These are phyloP conservation scores for Penicillium herquei DNA, from an alignment of 495 filamentous ascomycete genomes.

Conservation along the genomic window DNA sequence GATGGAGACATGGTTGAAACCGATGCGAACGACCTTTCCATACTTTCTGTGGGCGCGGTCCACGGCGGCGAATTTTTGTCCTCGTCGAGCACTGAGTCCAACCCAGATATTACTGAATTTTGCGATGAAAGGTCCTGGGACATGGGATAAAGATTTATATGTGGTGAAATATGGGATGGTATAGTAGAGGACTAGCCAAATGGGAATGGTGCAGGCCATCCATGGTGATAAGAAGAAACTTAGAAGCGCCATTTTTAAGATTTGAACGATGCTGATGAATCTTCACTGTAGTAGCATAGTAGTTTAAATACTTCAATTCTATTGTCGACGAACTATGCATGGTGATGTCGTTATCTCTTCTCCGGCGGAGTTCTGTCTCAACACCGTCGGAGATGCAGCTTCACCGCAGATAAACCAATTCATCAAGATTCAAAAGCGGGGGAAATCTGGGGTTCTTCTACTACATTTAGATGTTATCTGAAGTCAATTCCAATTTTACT, in stretches of 20 bases:
- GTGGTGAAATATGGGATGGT: constrained; percentile 22
- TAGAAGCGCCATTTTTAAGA: constrained; percentile 11
- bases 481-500: too few relatives aligned
- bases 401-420: not conserved
- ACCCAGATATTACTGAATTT: constrained; percentile 30
- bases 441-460: not conserved
- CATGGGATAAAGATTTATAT: constrained; percentile 7
- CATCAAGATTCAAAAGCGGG: not conserved
- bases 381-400: constrained; percentile 6
- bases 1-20: constrained; percentile 36
- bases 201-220: constrained; percentile 9
- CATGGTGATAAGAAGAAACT: constrained; percentile 16
- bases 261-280: not conserved
- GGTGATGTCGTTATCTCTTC: not conserved
- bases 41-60: constrained; percentile 37
- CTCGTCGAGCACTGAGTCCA: constrained; percentile 18
- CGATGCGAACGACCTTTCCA: constrained; percentile 41
- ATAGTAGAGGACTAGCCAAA: constrained; percentile 22
- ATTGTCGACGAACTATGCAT: not conserved
- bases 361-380: constrained; percentile 1
- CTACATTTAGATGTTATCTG: too few relatives aligned
- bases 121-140: constrained; percentile 23
- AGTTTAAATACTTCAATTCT: not conserved
- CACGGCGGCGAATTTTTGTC: constrained; percentile 24
- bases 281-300: too few relatives aligned